Conservation (phyloP, 805 yeast species). For the Saccharomycopsis sp. region DNA sequence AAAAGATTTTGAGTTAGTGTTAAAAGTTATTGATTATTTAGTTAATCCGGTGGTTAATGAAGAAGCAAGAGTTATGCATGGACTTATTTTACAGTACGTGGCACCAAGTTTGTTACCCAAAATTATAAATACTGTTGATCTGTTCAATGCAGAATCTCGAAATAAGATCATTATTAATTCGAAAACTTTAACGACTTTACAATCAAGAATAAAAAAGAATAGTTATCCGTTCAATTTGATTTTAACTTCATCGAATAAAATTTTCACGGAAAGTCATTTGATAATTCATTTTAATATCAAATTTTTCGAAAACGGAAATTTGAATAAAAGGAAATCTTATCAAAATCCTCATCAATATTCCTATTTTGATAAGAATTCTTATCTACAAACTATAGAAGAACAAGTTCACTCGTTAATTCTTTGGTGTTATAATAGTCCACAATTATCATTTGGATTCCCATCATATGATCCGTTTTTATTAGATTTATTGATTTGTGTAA, state of each 20-base stretch:
- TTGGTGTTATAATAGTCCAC: conserved; percentile 6
- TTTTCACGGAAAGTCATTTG: conserved; percentile 7
- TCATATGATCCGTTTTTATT: conserved; percentile 11
- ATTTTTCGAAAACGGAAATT: background rate
- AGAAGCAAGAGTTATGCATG: conserved; percentile 16
- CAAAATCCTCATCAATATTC: conserved; percentile 2
- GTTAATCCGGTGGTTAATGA: conserved; percentile 28
- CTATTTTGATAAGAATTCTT: background rate
- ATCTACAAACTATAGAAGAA: conserved; percentile 5
- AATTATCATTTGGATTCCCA: background rate
- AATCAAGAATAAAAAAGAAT: conserved; percentile 4
- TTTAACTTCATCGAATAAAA: conserved; percentile 6
- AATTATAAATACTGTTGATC: background rate
- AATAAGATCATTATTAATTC: background rate
- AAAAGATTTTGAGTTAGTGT: conserved; percentile 26
- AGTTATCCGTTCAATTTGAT: conserved; percentile 9
- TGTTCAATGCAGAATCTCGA: background rate
- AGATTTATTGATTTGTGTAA: background rate
- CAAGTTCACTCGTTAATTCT: conserved; percentile 10
- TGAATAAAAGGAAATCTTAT: background rate
- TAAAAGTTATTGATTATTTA: conserved; percentile 30
- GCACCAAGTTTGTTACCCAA: conserved; percentile 10
- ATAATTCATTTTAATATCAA: conserved; percentile 4
- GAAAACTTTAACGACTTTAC: conserved; percentile 1
- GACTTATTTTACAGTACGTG: conserved; percentile 10